A percentile compares a stretch with the other conserved stretches of the same genome.
phyloP scores from a whole-genome alignment of 202 grass and related monocot species.

The Elaeis oleifera region DNA sequence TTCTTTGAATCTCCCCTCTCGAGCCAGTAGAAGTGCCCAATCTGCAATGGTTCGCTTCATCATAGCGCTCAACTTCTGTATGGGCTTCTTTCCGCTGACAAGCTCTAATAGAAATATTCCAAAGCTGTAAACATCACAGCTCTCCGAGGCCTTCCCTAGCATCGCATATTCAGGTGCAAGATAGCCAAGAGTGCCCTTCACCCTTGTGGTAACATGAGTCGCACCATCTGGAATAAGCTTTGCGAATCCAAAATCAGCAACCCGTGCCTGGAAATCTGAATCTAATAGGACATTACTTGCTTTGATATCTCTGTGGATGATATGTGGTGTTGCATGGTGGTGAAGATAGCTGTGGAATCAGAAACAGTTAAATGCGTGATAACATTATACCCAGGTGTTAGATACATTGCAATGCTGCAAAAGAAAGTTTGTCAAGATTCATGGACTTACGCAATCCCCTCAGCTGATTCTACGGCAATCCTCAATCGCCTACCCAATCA shows the following conservation, averaged over 20 bases:
- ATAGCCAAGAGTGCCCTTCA: constrained; percentile 57
- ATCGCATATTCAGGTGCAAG: constrained; percentile 67
- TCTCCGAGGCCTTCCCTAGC: constrained; percentile 47
- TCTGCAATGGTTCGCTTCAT: constrained; percentile 42
- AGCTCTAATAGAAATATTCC: constrained; percentile 66
- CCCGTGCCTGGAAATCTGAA: constrained; percentile 47
- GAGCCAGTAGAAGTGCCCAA: constrained; percentile 59
- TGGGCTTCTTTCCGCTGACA: constrained; percentile 52
- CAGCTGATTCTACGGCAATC: constrained; percentile 58
- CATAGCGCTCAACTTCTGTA: constrained; percentile 29
- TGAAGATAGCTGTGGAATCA: constrained; percentile 49
- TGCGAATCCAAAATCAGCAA: constrained; percentile 66
- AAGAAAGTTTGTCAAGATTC: too few relatives aligned
- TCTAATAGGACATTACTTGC: constrained; percentile 65
- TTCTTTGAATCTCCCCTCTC: constrained; percentile 55
- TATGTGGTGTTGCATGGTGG: constrained; percentile 39
- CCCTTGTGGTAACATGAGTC: constrained; percentile 38
- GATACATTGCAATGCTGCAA: too few relatives aligned
- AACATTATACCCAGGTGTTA: too few relatives aligned
- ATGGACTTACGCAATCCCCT: constrained; percentile 46
- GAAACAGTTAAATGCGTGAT: constrained; percentile 15
- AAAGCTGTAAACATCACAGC: constrained; percentile 76
- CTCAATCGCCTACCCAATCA: constrained; percentile 55
- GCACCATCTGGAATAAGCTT: constrained; percentile 46
- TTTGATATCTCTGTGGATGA: constrained; percentile 67